Conservation (phyloP, 2,329 filamentous ascomycete species). For the Pestalotiopsis sp. region DNA sequence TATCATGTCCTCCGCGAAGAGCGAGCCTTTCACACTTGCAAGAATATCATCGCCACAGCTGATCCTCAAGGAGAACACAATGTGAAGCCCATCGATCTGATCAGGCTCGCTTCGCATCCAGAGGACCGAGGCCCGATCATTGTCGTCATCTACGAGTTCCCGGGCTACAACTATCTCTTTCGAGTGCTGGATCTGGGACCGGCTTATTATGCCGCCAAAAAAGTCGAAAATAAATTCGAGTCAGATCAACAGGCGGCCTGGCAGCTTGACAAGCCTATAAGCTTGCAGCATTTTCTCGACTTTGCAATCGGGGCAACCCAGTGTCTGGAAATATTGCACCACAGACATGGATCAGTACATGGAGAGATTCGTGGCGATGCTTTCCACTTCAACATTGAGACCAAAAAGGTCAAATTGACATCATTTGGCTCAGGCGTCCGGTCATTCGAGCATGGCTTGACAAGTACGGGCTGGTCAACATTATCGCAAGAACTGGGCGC, state of each 20-base stretch:
- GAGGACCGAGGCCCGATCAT: constrained; percentile 73
- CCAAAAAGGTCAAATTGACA: constrained; percentile 73
- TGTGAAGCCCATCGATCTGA: constrained; percentile 77
- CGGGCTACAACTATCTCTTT: constrained; percentile 72
- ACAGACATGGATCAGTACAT: constrained; percentile 83
- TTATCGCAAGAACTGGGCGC: constrained; percentile 83
- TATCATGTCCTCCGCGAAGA: constrained; percentile 83
- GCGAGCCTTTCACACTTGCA: constrained; percentile 82
- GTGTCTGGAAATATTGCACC: constrained; percentile 88
- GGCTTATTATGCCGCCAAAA: constrained; percentile 64
- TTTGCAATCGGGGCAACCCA: constrained; percentile 89
- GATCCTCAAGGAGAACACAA: constrained; percentile 78
- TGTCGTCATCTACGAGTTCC: constrained; percentile 79
- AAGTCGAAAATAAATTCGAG: constrained; percentile 53
- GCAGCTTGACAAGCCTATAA: constrained; percentile 61
- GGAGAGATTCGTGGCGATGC: constrained; percentile 90
- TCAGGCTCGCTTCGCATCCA: constrained; percentile 68
- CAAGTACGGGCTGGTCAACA: constrained; percentile 82
- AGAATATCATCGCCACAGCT: constrained; percentile 68
- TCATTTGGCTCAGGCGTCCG: constrained; percentile 86
- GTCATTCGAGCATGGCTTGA: constrained; percentile 88
- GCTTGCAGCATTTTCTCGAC: constrained; percentile 78
- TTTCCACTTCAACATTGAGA: constrained; percentile 80
- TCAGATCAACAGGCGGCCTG: constrained; percentile 46
- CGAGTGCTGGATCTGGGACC: constrained; percentile 78